phyloP scores from a whole-genome alignment of 208 protist species.

The Trypanosomatidae sp. region DNA sequence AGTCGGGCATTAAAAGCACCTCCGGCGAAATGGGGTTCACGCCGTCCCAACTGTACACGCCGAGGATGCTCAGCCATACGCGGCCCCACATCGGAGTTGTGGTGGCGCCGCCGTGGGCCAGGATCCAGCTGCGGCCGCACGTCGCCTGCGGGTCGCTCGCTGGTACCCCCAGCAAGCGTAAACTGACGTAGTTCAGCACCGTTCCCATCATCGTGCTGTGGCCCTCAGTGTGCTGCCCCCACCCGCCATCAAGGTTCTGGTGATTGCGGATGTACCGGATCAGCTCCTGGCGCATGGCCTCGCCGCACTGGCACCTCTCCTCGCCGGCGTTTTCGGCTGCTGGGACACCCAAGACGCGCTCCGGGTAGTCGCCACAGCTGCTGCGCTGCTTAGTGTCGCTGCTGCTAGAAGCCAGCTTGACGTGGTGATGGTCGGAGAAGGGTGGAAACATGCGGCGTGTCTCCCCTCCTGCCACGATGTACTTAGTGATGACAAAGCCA shows the following conservation, averaged over 20 bases:
- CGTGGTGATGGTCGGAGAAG: conserved; percentile 44
- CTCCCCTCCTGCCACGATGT: conserved; percentile 80
- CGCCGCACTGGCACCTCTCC: conserved; percentile 50
- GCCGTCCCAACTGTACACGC: conserved; percentile 94
- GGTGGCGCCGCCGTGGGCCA: conserved; percentile 73
- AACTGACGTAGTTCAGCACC: conserved; percentile 93
- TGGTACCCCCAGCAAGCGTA: conserved; percentile 93
- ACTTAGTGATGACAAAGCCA: conserved; percentile 92
- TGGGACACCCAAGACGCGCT: conserved; percentile 16
- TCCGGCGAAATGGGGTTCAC: conserved; percentile 94
- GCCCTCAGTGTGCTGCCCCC: conserved; percentile 96
- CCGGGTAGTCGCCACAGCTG: conserved; percentile 14
- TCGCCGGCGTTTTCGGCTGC: conserved; percentile 14
- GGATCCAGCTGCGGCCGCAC: conserved; percentile 84
- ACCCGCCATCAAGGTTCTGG: conserved; percentile 96
- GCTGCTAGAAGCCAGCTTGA: conserved; percentile 13
- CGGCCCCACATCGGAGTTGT: conserved; percentile 97
- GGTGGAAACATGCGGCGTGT: conserved; percentile 66
- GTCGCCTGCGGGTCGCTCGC: conserved; percentile 54
- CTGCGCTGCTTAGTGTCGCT: background rate
- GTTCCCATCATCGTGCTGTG: conserved; percentile 97
- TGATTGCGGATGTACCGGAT: conserved; percentile 94
- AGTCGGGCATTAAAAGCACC: conserved; percentile 92
- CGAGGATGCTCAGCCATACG: conserved; percentile 94
- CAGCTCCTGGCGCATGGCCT: conserved; percentile 79